Conservation (phyloP, 345 rosid genomes). For the Populus simonii region DNA sequence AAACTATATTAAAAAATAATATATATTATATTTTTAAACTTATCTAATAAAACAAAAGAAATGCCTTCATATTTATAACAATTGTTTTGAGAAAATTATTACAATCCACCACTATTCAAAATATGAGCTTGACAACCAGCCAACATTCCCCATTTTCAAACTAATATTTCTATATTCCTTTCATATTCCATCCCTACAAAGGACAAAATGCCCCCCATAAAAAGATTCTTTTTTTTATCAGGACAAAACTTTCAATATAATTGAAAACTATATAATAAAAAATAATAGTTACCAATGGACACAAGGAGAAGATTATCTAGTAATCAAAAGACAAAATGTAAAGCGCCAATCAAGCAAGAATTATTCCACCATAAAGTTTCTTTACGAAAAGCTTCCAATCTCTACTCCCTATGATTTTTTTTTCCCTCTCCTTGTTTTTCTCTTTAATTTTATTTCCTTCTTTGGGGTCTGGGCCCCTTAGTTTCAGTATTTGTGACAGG, state of each 20-base stretch:
- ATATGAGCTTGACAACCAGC: neutral
- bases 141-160: neutral
- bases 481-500: neutral
- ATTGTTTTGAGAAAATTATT: neutral
- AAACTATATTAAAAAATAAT: no score
- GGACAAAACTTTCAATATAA: neutral
- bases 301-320: neutral
- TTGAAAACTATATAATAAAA: neutral
- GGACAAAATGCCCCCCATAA: neutral
- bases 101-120: no score
- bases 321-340: slow-evolving; percentile 19
- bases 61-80: no score
- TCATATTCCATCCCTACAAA: slow-evolving; percentile 12
- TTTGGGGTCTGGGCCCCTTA: slow-evolving; percentile 11
- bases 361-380: slow-evolving; percentile 27
- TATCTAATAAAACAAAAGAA: no score
- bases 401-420: slow-evolving; percentile 2
- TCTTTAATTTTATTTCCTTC: neutral
- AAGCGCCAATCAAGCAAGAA: slow-evolving; percentile 30
- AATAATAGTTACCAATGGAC: neutral
- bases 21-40: no score
- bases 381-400: slow-evolving; percentile 16
- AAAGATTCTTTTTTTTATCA: neutral
- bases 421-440: neutral
- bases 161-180: neutral